Evolutionary conservation across 148 eudicot species (phyloP).

Genomic region (Amaranthus hypochondriacus): DNA sequence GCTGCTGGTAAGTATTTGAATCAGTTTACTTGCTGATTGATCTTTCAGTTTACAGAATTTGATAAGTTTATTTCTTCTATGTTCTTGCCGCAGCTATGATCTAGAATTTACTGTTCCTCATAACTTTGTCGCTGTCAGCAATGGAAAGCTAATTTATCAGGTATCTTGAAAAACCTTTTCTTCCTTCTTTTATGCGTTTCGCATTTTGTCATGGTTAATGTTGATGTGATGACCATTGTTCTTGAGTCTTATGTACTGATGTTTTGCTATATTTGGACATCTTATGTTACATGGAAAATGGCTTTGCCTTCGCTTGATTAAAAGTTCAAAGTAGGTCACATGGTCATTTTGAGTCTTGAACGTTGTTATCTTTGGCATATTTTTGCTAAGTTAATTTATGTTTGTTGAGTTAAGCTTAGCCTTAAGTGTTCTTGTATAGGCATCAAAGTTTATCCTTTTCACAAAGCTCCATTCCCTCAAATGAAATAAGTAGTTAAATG

Average conservation of each 20-base stretch:
- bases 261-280: not conserved
- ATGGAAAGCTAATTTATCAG: conserved; percentile 87
- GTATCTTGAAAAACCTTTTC: conserved; percentile 28
- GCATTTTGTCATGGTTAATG: not conserved
- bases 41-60: conserved; percentile 4
- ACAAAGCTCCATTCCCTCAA: too few relatives aligned
- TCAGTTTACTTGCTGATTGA: conserved; percentile 12
- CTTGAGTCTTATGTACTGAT: not conserved
- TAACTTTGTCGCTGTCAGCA: conserved; percentile 87
- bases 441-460: too few relatives aligned
- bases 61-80: conserved; percentile 12
- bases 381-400: too few relatives aligned
- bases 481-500: too few relatives aligned
- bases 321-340: too few relatives aligned
- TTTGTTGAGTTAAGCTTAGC: too few relatives aligned
- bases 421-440: too few relatives aligned
- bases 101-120: conserved; percentile 89
- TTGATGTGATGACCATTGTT: conserved; percentile 4
- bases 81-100: conserved; percentile 62
- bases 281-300: not conserved
- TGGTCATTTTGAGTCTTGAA: not conserved
- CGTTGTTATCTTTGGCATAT: not conserved
- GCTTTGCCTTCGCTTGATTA: too few relatives aligned
- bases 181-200: not conserved
- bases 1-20: conserved; percentile 68